A percentile compares a stretch with the other conserved stretches of the same genome.
Conservation (phyloP, 805 yeast species). For the Wickerhamiella shivajii region DNA sequence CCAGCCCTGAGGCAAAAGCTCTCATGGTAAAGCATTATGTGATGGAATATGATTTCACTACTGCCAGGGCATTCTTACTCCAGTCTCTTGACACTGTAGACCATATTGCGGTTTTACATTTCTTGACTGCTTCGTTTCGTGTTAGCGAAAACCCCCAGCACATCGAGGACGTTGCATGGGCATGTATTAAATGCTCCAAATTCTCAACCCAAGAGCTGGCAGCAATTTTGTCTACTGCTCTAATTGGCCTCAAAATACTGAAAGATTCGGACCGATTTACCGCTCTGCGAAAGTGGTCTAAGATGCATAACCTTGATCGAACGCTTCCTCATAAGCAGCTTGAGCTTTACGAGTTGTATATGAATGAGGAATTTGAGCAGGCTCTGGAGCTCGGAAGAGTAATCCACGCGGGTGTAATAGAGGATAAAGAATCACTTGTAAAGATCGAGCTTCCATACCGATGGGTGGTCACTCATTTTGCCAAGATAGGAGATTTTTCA, state of each 20-base stretch:
- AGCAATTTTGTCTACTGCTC: slow-evolving; percentile 9
- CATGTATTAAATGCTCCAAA: slow-evolving; percentile 1
- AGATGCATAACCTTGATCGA: slow-evolving; percentile 1
- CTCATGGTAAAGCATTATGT: slow-evolving; percentile 12
- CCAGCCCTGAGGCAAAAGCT: not conserved
- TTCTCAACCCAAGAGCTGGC: slow-evolving; percentile 3
- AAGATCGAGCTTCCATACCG: slow-evolving; percentile 5
- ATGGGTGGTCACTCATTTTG: slow-evolving; percentile 9
- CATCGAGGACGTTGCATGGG: slow-evolving; percentile 10
- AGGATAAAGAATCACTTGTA: not conserved
- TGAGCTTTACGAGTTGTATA: slow-evolving; percentile 1
- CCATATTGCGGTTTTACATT: slow-evolving; percentile 10
- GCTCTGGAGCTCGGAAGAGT: slow-evolving; percentile 9
- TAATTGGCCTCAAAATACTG: slow-evolving; percentile 12
- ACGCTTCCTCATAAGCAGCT: slow-evolving; percentile 1
- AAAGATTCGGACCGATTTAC: slow-evolving; percentile 7
- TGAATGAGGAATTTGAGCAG: not conserved
- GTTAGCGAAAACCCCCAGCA: slow-evolving; percentile 11
- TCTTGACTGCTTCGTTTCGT: slow-evolving; percentile 9
- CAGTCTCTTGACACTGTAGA: slow-evolving; percentile 9
- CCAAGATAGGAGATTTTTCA: slow-evolving; percentile 6
- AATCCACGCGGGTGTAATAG: not conserved
- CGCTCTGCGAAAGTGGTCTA: not conserved
- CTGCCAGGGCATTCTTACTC: slow-evolving; percentile 14
- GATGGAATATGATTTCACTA: slow-evolving; percentile 13